phyloP scores from a whole-genome alignment of 192 early-diverging fungal species.

The Backusella luteola region DNA sequence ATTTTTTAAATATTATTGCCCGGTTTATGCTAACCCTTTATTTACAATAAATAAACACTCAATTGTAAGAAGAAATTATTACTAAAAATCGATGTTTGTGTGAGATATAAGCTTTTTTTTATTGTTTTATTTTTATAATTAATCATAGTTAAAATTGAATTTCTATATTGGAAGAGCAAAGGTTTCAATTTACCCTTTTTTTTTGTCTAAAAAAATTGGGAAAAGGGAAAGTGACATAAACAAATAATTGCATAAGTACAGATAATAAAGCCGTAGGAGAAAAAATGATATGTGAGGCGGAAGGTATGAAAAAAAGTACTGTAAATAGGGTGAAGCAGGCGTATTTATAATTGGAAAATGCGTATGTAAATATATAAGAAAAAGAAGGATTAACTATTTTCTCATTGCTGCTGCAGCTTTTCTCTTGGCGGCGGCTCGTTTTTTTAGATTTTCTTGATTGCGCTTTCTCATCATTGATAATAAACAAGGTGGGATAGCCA shows the following conservation, averaged over 20 bases:
- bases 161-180: neutral
- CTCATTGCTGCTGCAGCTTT: conserved; percentile 1
- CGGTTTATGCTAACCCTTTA: neutral
- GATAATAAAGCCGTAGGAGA: neutral
- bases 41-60: neutral
- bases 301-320: neutral
- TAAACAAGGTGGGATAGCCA: neutral
- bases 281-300: neutral
- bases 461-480: conserved; percentile 2
- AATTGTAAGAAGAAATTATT: neutral
- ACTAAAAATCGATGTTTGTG: neutral
- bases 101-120: conserved; percentile 1
- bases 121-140: conserved; percentile 1
- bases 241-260: conserved; percentile 4
- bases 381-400: neutral
- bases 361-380: neutral
- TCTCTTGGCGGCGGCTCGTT: neutral
- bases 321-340: neutral
- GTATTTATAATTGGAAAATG: neutral
- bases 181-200: neutral
- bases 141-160: neutral
- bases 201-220: neutral
- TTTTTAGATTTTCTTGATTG: neutral
- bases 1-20: neutral
- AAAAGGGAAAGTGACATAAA: neutral